Evolutionary conservation across 441 rosid species (phyloP), one percentile per base, ranked within the genome.

Genomic region (Erodium trifolium): DNA sequence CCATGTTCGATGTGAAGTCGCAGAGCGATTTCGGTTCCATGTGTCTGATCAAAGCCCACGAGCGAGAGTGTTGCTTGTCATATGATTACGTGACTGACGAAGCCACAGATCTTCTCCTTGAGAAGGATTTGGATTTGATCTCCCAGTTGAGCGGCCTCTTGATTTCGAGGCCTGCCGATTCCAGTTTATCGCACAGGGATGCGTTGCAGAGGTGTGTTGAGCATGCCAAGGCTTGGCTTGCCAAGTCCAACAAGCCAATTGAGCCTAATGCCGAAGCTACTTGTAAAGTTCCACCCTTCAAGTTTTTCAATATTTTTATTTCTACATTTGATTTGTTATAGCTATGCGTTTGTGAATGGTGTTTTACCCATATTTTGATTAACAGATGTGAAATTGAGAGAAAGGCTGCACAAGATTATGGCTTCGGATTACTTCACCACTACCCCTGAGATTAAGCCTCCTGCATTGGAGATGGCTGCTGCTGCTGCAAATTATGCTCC

Each of bases 51-150:
- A 82, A 92, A 77, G 87, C 85, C 1, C 93, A 90, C 70, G 99
- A 92, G 88, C 78, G 97, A 47, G 88, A 89, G 0, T 90, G 90
- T 70, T 94, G 99, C 80, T 80, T 92, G 87, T 82, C 90, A 17
- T 94, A 94, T 68, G 99, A 94, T 76, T 79, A 80, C 41, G 97
- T 94, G 3, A 87, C 97, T 3, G 99, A 93, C 63, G 97, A 92
- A 11, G 88, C 85, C 19, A 85, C 90, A 68, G 96, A 90, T 85
- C 83, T 85, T 69, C 88, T 88, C 2, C 78, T 87, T 11, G 97
- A 94, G 80, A 67, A 72, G 31, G 99, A 94, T 76, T 82, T 94
- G 84, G 92, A 88, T 77, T 41, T 76, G 76, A 82, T 91, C 67
- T 87, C 97, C 0, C 64, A 60, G 69, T 79, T 91, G 10, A 73